These are phyloP conservation scores for Candida golubevii DNA, from an alignment of 805 yeast genomes.

Conservation along the genomic window DNA sequence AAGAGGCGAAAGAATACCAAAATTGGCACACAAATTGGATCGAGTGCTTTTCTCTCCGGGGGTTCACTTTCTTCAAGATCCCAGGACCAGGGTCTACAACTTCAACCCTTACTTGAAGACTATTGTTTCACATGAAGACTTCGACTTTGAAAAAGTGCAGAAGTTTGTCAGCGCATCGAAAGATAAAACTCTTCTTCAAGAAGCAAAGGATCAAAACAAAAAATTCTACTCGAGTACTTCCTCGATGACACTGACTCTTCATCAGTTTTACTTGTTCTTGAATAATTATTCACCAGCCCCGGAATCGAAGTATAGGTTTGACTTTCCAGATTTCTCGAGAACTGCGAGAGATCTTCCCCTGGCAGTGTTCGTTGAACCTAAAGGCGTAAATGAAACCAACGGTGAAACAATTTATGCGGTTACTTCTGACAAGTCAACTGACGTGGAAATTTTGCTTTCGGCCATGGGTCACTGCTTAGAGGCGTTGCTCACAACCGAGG, in stretches of 20 bases:
- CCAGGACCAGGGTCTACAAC: conserved; percentile 69
- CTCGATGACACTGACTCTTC: conserved; percentile 72
- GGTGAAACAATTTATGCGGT: conserved; percentile 49
- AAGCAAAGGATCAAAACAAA: conserved; percentile 39
- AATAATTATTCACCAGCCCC: conserved; percentile 34
- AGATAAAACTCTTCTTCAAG: conserved; percentile 48
- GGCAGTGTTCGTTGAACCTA: conserved; percentile 51
- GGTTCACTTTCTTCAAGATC: conserved; percentile 75
- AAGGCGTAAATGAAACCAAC: conserved; percentile 28
- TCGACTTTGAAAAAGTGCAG: conserved; percentile 55
- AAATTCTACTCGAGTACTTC: conserved; percentile 77
- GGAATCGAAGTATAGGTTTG: conserved; percentile 21
- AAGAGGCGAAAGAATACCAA: conserved; percentile 42
- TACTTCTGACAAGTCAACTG: conserved; percentile 65
- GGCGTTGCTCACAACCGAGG: conserved; percentile 60
- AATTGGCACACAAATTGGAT: conserved; percentile 61
- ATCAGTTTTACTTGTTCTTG: conserved; percentile 70
- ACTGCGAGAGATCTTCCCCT: conserved; percentile 43
- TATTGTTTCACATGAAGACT: conserved; percentile 59
- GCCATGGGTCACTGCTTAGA: conserved; percentile 79
- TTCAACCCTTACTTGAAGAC: conserved; percentile 57
- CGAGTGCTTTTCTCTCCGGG: conserved; percentile 75
- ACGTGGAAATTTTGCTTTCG: conserved; percentile 63
- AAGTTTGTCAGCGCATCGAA: conserved; percentile 63
- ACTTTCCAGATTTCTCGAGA: conserved; percentile 40